A percentile compares a stretch with the other conserved stretches of the same genome.
Conservation (phyloP, 208 protist genomes). For the Trypanosoma theileri region DNA sequence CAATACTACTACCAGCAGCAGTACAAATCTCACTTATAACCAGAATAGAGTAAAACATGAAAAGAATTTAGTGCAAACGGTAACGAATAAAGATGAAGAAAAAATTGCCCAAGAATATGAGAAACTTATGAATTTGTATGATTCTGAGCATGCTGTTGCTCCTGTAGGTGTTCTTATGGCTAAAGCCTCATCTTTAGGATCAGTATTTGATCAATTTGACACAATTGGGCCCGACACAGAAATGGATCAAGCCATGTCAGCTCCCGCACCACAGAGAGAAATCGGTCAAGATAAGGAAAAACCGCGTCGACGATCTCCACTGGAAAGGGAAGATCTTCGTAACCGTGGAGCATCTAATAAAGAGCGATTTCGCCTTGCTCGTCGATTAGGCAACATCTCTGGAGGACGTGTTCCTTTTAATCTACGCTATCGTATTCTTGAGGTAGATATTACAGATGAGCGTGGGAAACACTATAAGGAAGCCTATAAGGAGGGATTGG, state of each 20-base stretch:
- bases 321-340: slow-evolving; percentile 55
- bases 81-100: slow-evolving; percentile 1
- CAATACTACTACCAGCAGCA: no score
- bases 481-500: slow-evolving; percentile 52
- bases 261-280: slow-evolving; percentile 19
- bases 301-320: slow-evolving; percentile 33
- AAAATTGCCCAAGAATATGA: slow-evolving; percentile 14
- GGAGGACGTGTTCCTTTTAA: slow-evolving; percentile 87
- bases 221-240: slow-evolving; percentile 50
- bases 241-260: slow-evolving; percentile 19
- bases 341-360: slow-evolving; percentile 72
- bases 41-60: no score
- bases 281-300: neutral
- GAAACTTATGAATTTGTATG: slow-evolving; percentile 74
- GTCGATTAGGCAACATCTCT: slow-evolving; percentile 57
- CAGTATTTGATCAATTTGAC: slow-evolving; percentile 78
- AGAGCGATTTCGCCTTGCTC: slow-evolving; percentile 60
- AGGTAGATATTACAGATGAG: slow-evolving; percentile 78
- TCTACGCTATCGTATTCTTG: slow-evolving; percentile 78
- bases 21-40: no score
- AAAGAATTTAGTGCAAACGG: no score
- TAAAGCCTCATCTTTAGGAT: slow-evolving; percentile 50
- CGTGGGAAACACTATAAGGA: slow-evolving; percentile 47
- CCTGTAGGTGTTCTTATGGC: slow-evolving; percentile 68
- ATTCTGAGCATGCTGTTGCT: slow-evolving; percentile 62